Evolutionary conservation across 73 alveolate species (phyloP).

Genomic region (Blepharisma stoltei): DNA sequence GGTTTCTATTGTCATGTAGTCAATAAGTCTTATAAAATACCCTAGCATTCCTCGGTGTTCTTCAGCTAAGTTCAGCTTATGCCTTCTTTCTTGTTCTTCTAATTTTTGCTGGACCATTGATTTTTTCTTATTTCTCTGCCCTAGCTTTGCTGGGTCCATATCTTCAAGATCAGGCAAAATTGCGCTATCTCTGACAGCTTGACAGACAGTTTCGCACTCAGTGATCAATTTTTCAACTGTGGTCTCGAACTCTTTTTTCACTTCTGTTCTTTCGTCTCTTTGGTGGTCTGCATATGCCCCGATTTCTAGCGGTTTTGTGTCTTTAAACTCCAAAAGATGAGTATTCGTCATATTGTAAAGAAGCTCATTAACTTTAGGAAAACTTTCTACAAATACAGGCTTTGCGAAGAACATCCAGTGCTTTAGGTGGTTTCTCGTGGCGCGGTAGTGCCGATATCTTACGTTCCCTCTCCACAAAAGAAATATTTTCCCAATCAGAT

Average conservation of each 20-base stretch:
- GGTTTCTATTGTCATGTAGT: slow-evolving; percentile 96
- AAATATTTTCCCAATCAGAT: slow-evolving; percentile 70
- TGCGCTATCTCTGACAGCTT: slow-evolving; percentile 66
- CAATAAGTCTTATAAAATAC: slow-evolving; percentile 88
- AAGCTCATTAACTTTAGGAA: slow-evolving; percentile 63
- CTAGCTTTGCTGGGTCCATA: slow-evolving; percentile 90
- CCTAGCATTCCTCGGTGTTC: slow-evolving; percentile 88
- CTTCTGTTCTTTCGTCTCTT: slow-evolving; percentile 74
- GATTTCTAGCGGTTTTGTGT: slow-evolving; percentile 56
- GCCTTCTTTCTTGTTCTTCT: slow-evolving; percentile 86
- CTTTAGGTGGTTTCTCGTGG: slow-evolving; percentile 84
- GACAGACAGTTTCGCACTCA: slow-evolving; percentile 57
- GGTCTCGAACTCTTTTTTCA: slow-evolving; percentile 65
- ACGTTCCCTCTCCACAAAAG: slow-evolving; percentile 94
- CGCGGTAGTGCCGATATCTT: slow-evolving; percentile 84
- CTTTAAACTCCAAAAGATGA: slow-evolving; percentile 38
- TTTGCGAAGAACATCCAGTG: slow-evolving; percentile 74
- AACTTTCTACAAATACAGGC: slow-evolving; percentile 93
- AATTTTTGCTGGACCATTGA: slow-evolving; percentile 89
- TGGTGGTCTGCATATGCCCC: slow-evolving; percentile 54
- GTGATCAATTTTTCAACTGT: slow-evolving; percentile 56
- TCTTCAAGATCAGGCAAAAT: slow-evolving; percentile 91
- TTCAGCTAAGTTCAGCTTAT: slow-evolving; percentile 84
- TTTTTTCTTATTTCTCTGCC: slow-evolving; percentile 90
- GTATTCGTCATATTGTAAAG: slow-evolving; percentile 61